These are phyloP conservation scores for Jatropha multifida DNA, from an alignment of 441 rosid species.

Conservation along the genomic window DNA sequence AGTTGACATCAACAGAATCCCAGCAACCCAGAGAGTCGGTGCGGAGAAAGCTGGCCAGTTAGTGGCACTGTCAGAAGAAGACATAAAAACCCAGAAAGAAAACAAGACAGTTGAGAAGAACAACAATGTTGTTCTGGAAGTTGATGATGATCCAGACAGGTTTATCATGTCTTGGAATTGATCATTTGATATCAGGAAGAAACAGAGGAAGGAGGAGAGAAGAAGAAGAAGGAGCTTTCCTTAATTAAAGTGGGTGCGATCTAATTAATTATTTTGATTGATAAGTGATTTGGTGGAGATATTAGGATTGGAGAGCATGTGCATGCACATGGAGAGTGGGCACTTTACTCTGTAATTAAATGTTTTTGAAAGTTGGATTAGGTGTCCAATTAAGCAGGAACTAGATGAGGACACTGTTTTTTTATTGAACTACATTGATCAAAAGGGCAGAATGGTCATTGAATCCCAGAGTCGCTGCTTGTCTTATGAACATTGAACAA, in stretches of 20 bases:
- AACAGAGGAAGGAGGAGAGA: no score
- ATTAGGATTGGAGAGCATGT: conserved; percentile 11
- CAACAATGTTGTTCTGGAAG: conserved; percentile 9
- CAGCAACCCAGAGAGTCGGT: conserved; percentile 23
- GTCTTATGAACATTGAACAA: no score
- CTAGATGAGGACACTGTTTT: no score
- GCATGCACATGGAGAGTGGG: conserved; percentile 17
- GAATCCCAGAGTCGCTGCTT: no score
- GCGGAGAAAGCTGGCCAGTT: conserved; percentile 1
- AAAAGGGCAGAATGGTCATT: no score
- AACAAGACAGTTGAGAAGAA: not conserved
- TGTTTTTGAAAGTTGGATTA: not conserved
- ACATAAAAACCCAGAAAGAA: not conserved
- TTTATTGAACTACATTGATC: not conserved
- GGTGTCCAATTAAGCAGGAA: not conserved
- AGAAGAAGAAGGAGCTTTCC: not conserved
- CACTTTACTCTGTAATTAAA: not conserved
- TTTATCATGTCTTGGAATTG: not conserved
- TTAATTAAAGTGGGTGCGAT: not conserved
- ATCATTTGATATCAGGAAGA: not conserved
- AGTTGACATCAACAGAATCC: conserved; percentile 14
- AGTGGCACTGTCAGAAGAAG: not conserved
- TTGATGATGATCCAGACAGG: not conserved
- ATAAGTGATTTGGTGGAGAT: not conserved
- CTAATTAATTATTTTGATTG: not conserved